Evolutionary conservation across 2,329 filamentous ascomycete genomes (phyloP), one percentile per base, ranked within the genome.

Genomic region (Alternaria solani): DNA sequence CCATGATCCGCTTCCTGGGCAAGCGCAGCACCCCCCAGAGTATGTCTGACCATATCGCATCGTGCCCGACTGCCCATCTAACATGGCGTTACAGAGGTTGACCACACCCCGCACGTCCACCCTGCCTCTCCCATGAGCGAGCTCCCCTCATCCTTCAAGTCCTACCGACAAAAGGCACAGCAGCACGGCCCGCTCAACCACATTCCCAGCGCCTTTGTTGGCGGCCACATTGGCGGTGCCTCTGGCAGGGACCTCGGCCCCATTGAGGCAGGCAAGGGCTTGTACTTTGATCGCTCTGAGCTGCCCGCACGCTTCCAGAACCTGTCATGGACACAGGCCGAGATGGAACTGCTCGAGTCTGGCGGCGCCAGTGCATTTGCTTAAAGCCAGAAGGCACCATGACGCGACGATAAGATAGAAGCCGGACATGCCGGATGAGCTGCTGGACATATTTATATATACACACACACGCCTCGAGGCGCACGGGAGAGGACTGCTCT

Each of bases 341-440:
- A 99, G 86, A 99, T 99, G 62, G 95, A 98, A 80, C 94, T 93
- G 23, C 87, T 99, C 74, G 93, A 97, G 87, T 95, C 92, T 57
- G 95, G 94, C 56, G 95, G 95, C 58, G 95, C 94, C 34, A 90
- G 87, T 73, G 72, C 88, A 67, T 85, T 83, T 69, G 83, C 81
- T 64, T 87, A 75, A 75, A 69, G 59, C 53, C 51, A 42, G 52
- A 6, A 46, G 52, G 23, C 44, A 62, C 57, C 44, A 62, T 25
- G 57, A 55, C 48, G 54, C 59, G 41, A 69, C 41, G 56, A 67
- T 28, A 47, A 54, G 38, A 52, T 41, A 48, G 59, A 49, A 61
- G 63, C 48, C 59, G 62, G 58, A 62, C 55, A 64, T 62, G 38
- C 63, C 55, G 63, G 60, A 60, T 59, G 53, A 47, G 57, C 51